phyloP scores from a whole-genome alignment of 2,329 filamentous ascomycete genomes.

The Chaetomium sp. region DNA sequence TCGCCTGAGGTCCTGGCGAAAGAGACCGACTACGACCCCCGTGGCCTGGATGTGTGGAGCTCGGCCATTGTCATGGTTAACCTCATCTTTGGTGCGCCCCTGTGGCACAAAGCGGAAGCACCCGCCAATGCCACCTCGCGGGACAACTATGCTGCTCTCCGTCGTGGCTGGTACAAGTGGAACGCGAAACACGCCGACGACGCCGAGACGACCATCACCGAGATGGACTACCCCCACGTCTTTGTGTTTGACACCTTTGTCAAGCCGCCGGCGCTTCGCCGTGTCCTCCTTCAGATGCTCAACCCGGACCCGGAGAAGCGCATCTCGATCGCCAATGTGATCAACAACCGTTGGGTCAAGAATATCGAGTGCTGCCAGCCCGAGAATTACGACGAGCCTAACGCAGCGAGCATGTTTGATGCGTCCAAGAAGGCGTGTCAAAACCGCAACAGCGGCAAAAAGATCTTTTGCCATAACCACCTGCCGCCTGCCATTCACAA shows the following conservation, averaged over 20 bases:
- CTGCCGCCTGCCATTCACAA: slow-evolving; percentile 42
- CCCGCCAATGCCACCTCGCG: slow-evolving; percentile 31
- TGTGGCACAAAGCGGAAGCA: slow-evolving; percentile 65
- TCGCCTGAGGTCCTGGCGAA: slow-evolving; percentile 76
- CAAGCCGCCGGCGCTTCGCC: slow-evolving; percentile 61
- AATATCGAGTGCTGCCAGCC: slow-evolving; percentile 72
- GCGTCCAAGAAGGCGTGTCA: slow-evolving; percentile 49
- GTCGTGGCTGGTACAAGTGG: slow-evolving; percentile 63
- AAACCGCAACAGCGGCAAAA: slow-evolving; percentile 36
- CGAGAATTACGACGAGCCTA: slow-evolving; percentile 61
- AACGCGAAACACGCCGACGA: slow-evolving; percentile 44
- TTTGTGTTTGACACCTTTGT: slow-evolving; percentile 58
- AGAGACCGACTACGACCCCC: slow-evolving; percentile 60
- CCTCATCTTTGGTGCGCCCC: slow-evolving; percentile 62
- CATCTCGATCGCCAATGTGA: slow-evolving; percentile 60
- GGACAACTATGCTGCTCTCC: slow-evolving; percentile 57
- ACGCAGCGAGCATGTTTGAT: slow-evolving; percentile 47
- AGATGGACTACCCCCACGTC: slow-evolving; percentile 60
- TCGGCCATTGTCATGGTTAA: slow-evolving; percentile 77
- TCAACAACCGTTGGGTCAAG: slow-evolving; percentile 66
- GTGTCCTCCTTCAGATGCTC: slow-evolving; percentile 72
- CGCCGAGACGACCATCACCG: slow-evolving; percentile 36
- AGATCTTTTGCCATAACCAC: slow-evolving; percentile 55
- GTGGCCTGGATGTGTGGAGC: slow-evolving; percentile 79
- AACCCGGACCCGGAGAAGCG: slow-evolving; percentile 69